Conservation (phyloP, 192 early-diverging fungal species). For the Coemansia sp. region DNA sequence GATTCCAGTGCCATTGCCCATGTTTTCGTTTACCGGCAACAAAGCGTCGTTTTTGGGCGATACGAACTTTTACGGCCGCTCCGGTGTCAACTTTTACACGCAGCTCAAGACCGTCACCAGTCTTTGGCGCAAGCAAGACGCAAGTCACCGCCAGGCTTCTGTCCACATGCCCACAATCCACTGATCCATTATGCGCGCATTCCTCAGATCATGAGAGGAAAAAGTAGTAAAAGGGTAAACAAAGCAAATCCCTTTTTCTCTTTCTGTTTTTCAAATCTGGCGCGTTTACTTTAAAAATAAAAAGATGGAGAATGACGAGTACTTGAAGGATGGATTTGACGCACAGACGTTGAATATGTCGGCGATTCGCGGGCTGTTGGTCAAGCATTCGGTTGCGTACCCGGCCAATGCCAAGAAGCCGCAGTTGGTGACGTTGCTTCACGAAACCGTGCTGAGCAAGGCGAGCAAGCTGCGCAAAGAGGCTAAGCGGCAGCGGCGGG, state of each 20-base stretch:
- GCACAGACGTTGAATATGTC: constrained; percentile 39
- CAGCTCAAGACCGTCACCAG: constrained; percentile 93
- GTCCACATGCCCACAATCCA: constrained; percentile 89
- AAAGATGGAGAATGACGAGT: constrained; percentile 27
- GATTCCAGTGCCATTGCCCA: constrained; percentile 94
- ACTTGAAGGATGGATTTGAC: constrained; percentile 52
- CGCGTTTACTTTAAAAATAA: neutral
- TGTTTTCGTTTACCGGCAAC: constrained; percentile 95
- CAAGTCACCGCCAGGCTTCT: constrained; percentile 55
- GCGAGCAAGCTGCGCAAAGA: constrained; percentile 46
- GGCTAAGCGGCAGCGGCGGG: constrained; percentile 20
- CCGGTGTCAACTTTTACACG: constrained; percentile 84
- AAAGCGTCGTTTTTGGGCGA: constrained; percentile 91
- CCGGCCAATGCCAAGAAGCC: constrained; percentile 47
- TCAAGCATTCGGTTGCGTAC: constrained; percentile 43
- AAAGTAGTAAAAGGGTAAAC: neutral
- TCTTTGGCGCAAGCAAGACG: constrained; percentile 90
- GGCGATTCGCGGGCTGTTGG: constrained; percentile 35
- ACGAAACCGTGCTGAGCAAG: constrained; percentile 17
- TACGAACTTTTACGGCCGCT: constrained; percentile 87
- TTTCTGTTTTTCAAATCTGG: constrained; percentile 5
- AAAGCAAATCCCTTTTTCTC: constrained; percentile 6
- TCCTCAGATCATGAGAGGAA: neutral
- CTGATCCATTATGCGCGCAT: constrained; percentile 11
- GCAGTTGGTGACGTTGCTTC: constrained; percentile 32